Base-by-base conservation (phyloP, 495 filamentous ascomycete species). In the Aspergillus ostianus region DNA sequence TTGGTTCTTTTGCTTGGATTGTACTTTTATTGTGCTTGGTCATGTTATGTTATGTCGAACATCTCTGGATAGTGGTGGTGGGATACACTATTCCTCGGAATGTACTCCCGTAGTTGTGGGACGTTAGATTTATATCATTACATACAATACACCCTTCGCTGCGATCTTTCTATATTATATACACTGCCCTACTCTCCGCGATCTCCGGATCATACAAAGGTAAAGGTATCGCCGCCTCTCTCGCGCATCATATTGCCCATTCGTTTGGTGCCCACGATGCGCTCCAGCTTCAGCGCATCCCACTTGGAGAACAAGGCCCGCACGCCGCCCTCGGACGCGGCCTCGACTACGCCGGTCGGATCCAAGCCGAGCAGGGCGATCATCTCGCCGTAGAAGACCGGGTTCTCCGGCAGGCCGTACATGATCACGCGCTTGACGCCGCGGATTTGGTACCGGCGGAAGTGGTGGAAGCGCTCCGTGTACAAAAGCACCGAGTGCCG, bases 381-480 rank as follows among this genome's bases (percentile, higher is more conserved):
- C 49, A 97, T 81, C 78, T 98, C 94, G n/a, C 82, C 73, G 69
- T 94, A 98, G 67, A 98, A 97, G 7, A 80, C 65, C 46, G 90
- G 86, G 67, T 97, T 96, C 64, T 98, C 93, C 0, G 94, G 93
- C 13, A 97, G 67, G 2, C 85, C 87, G 70, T 98, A 98, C 78
- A 96, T 86, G 46, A 96, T 76, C 8, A 97, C 82, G 52, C 84
- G 81, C 71, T 84, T 86, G 26, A 92, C 92, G 12, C 94, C 94
- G 36, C 85, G 81, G 20, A 98, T 75, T 58, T 82, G 82, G 66
- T 92, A 93, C 20, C 95, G 82, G 26, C 90, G 80, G 79, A 98
- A 98, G 71, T 98, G 95, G 75, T 98, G 95, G 18, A 92, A 87
- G 27, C 94, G 87, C 72, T 93, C 93, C 9, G 92, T 92, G 73